Conservation (phyloP, 2,329 filamentous ascomycete species). For the Hymenoscyphus infarciens region DNA sequence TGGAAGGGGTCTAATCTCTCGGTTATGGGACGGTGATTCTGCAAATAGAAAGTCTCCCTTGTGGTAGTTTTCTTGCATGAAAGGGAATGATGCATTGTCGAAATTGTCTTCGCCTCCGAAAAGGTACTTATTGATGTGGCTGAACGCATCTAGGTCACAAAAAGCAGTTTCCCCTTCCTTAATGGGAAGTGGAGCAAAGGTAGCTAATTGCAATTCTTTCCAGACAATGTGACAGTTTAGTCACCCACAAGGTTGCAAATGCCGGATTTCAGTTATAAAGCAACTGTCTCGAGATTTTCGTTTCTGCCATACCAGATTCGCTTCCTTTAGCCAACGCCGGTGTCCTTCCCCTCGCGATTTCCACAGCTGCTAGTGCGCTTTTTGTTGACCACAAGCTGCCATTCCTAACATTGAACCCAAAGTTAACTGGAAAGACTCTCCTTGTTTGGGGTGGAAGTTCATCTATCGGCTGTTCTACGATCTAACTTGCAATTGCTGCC, state of each 20-base stretch:
- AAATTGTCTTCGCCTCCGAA: too few species aligned
- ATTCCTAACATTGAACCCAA: constrained; percentile 5
- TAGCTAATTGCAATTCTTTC: too few species aligned
- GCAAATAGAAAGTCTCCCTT: too few species aligned
- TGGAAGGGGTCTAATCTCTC: too few species aligned
- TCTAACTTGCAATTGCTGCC: constrained; percentile 44
- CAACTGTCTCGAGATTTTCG: constrained; percentile 27
- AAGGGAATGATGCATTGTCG: too few species aligned
- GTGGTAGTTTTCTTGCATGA: too few species aligned
- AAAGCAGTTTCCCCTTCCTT: too few species aligned
- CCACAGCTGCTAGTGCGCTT: constrained; percentile 26
- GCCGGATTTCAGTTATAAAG: constrained; percentile 36
- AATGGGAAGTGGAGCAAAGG: too few species aligned
- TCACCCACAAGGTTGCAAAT: constrained; percentile 20
- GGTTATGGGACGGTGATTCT: too few species aligned
- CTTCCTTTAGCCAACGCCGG: constrained; percentile 35
- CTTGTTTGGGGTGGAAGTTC: constrained; percentile 48
- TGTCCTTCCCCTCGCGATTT: constrained; percentile 35
- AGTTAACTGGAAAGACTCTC: constrained; percentile 29
- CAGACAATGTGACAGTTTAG: not conserved
- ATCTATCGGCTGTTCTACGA: constrained; percentile 44
- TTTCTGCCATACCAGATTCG: constrained; percentile 32
- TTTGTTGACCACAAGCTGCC: constrained; percentile 13
- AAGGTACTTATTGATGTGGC: too few species aligned
- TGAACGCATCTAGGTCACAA: too few species aligned